These are phyloP conservation scores for Pleurozium schreberi DNA, from an alignment of 225 moss, liverwort and hornwort species.

Conservation along the genomic window DNA sequence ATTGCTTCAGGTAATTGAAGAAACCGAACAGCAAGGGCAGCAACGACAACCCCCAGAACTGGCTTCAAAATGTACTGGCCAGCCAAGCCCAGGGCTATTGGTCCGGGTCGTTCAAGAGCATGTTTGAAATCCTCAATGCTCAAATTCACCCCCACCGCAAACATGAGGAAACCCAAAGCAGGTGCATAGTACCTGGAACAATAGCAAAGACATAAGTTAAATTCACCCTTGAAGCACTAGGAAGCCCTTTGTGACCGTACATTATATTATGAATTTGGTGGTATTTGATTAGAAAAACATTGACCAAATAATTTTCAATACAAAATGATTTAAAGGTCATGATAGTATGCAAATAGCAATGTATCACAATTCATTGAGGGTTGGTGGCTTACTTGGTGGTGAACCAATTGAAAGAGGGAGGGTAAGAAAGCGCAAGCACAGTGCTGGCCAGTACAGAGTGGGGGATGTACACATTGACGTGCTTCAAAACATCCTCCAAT, in stretches of 20 bases:
- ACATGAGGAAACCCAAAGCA: constrained; percentile 84
- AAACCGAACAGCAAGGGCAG: constrained; percentile 42
- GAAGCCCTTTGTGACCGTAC: no score
- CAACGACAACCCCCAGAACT: constrained; percentile 47
- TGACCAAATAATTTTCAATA: no score
- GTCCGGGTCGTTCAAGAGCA: constrained; percentile 57
- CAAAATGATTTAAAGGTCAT: no score
- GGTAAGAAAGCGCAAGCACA: constrained; percentile 65
- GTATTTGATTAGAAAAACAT: no score
- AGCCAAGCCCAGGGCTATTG: constrained; percentile 50
- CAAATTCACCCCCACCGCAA: constrained; percentile 87
- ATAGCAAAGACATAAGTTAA: no score
- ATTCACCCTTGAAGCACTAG: no score
- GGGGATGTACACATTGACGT: constrained; percentile 57
- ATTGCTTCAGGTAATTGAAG: constrained; percentile 73
- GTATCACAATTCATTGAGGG: no score
- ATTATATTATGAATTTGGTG: no score
- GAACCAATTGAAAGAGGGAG: constrained; percentile 80
- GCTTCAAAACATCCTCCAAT: constrained; percentile 44
- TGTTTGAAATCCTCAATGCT: constrained; percentile 67
- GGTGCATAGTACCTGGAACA: constrained; percentile 76
- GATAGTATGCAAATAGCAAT: no score
- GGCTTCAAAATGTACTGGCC: constrained; percentile 82
- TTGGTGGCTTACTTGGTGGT: constrained; percentile 47
- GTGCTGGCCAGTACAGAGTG: constrained; percentile 66